A percentile compares a stretch with the other conserved stretches of the same genome.
Conservation (phyloP, 139 green algal species). For the Trebouxia sp. region DNA sequence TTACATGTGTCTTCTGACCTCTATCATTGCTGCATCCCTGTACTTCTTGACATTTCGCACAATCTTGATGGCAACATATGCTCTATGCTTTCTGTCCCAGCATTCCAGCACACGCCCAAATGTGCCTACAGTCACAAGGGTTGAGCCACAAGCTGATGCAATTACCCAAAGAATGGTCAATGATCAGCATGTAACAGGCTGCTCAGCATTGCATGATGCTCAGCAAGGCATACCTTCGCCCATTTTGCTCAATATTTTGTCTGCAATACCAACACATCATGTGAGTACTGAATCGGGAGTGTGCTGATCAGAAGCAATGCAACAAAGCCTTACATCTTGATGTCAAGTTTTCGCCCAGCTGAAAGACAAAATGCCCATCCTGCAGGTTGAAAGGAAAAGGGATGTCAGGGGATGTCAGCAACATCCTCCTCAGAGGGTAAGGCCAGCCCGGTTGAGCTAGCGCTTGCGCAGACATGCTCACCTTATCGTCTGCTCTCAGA, state of each 20-base stretch:
- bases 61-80: conserved; percentile 95
- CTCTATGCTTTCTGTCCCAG: conserved; percentile 88
- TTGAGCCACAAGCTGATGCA: background rate
- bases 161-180: too few species aligned
- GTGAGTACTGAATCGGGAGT: background rate
- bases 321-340: conserved; percentile 67
- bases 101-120: conserved; percentile 97
- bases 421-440: background rate
- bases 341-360: conserved; percentile 85
- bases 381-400: conserved; percentile 36
- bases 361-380: conserved; percentile 84
- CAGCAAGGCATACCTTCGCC: conserved; percentile 79
- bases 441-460: background rate
- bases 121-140: conserved; percentile 66
- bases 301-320: background rate
- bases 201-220: too few species aligned
- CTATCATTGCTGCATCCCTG: conserved; percentile 96
- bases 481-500: conserved; percentile 59
- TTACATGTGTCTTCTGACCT: conserved; percentile 58
- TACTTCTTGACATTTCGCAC: conserved; percentile 98
- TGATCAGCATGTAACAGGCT: too few species aligned
- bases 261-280: conserved; percentile 47
- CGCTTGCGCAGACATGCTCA: background rate
- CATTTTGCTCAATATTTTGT: conserved; percentile 94
- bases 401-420: conserved; percentile 9